These are phyloP conservation scores for Dothideomycetes sp. DNA, from an alignment of 2,329 filamentous ascomycete genomes.

Conservation along the genomic window DNA sequence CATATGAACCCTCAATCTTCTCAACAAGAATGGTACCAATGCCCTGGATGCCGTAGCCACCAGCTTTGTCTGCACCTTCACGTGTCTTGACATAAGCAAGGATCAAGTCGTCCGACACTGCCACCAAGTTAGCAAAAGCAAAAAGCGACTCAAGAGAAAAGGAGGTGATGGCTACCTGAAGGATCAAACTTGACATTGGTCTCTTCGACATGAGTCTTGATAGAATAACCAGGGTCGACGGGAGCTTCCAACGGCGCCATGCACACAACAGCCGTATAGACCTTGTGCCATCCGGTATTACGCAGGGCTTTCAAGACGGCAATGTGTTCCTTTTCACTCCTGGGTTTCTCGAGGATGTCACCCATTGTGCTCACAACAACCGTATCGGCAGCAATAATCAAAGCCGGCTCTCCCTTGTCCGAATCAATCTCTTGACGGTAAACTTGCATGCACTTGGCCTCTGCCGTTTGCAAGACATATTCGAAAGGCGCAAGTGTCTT, in stretches of 20 bases:
- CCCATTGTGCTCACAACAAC: conserved; percentile 74
- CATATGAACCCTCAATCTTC: conserved; percentile 77
- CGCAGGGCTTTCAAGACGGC: conserved; percentile 74
- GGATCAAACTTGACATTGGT: conserved; percentile 81
- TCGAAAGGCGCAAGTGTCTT: conserved; percentile 75
- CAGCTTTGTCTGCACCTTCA: conserved; percentile 92
- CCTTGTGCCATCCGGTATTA: conserved; percentile 54
- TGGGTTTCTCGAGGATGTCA: conserved; percentile 82
- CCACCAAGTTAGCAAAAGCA: conserved; percentile 7
- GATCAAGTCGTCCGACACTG: conserved; percentile 71
- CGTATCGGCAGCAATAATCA: conserved; percentile 87
- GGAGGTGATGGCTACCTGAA: conserved; percentile 29
- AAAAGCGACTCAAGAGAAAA: not conserved
- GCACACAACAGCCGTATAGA: conserved; percentile 77
- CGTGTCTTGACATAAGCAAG: conserved; percentile 70
- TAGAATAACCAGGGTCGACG: conserved; percentile 72
- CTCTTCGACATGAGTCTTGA: conserved; percentile 78
- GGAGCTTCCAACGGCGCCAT: conserved; percentile 75
- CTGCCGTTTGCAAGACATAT: conserved; percentile 83
- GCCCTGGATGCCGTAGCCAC: conserved; percentile 90
- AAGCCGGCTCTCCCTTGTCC: conserved; percentile 58
- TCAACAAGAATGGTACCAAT: conserved; percentile 80
- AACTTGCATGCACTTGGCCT: conserved; percentile 71
- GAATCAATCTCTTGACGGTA: conserved; percentile 52
- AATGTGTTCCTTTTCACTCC: conserved; percentile 70